Evolutionary conservation across 208 protist species (phyloP).

Genomic region (Trypanosoma avium): DNA sequence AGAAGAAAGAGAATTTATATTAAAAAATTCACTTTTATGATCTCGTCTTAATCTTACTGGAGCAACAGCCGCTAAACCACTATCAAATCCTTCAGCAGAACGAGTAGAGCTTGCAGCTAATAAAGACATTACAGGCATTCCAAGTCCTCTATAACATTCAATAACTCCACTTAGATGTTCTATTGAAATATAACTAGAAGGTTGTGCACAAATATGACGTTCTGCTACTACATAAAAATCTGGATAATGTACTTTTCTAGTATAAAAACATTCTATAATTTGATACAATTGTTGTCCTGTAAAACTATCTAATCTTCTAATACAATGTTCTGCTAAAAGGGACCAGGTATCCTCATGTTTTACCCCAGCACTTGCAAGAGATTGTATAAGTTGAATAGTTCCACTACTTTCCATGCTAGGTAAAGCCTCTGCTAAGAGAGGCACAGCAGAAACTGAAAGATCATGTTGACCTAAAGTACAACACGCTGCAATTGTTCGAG

Average conservation of each 20-base stretch:
- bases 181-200: constrained; percentile 48
- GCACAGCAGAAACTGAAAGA: constrained; percentile 43
- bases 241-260: constrained; percentile 57
- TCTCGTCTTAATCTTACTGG: constrained; percentile 2
- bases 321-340: constrained; percentile 71
- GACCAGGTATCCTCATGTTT: constrained; percentile 72
- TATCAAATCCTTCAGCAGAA: constrained; percentile 41
- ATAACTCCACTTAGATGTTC: constrained; percentile 61
- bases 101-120: constrained; percentile 35
- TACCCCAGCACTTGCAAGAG: constrained; percentile 43
- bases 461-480: constrained; percentile 63
- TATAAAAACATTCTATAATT: constrained; percentile 56
- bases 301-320: constrained; percentile 59
- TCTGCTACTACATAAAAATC: constrained; percentile 79
- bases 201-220: constrained; percentile 48
- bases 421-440: constrained; percentile 55
- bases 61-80: constrained; percentile 35
- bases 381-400: constrained; percentile 49
- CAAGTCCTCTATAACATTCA: constrained; percentile 64
- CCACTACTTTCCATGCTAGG: constrained; percentile 32
- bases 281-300: constrained; percentile 60
- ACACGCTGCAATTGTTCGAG: constrained; percentile 64
- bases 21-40: background rate
- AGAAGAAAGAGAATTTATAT: no score
- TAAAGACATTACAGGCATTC: constrained; percentile 61